These are phyloP conservation scores for Saccharomycopsis amapae DNA, from an alignment of 805 yeast genomes.

Conservation along the genomic window DNA sequence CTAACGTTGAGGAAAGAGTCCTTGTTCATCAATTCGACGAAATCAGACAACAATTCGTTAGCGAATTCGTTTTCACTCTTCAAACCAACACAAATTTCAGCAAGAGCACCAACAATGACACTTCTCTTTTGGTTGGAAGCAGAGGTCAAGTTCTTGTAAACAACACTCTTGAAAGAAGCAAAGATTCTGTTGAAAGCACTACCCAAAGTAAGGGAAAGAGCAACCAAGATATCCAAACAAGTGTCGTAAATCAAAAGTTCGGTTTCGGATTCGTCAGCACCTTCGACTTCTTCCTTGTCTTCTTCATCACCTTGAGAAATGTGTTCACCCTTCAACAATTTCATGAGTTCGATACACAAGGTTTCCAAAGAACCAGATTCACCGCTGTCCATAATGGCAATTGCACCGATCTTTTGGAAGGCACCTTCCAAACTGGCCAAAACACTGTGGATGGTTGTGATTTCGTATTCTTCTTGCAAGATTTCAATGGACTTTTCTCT, in stretches of 20 bases:
- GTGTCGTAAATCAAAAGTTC: constrained; percentile 73
- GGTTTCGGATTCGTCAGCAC: constrained; percentile 49
- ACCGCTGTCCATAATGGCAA: constrained; percentile 56
- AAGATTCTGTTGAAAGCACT: constrained; percentile 72
- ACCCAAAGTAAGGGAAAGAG: constrained; percentile 69
- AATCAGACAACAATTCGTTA: constrained; percentile 62
- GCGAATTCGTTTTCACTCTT: constrained; percentile 57
- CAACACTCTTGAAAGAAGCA: constrained; percentile 57
- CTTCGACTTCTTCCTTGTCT: constrained; percentile 47
- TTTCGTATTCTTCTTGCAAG: constrained; percentile 75
- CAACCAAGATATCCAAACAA: constrained; percentile 77
- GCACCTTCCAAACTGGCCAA: constrained; percentile 69
- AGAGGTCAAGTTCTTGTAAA: constrained; percentile 50
- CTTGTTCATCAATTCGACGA: constrained; percentile 60
- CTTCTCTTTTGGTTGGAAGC: constrained; percentile 71
- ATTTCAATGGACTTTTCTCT: constrained; percentile 57
- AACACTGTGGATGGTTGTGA: constrained; percentile 70
- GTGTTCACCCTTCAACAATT: constrained; percentile 74
- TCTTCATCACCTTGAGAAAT: constrained; percentile 77
- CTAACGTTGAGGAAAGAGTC: constrained; percentile 82
- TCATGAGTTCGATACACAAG: constrained; percentile 64
- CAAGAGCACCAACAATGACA: constrained; percentile 79
- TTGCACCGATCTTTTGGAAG: constrained; percentile 63
- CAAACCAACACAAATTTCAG: constrained; percentile 79
- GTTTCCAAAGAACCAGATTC: constrained; percentile 54